Base-by-base conservation (phyloP, 176 grass and related monocot species). In the Pontederia paniculata region DNA sequence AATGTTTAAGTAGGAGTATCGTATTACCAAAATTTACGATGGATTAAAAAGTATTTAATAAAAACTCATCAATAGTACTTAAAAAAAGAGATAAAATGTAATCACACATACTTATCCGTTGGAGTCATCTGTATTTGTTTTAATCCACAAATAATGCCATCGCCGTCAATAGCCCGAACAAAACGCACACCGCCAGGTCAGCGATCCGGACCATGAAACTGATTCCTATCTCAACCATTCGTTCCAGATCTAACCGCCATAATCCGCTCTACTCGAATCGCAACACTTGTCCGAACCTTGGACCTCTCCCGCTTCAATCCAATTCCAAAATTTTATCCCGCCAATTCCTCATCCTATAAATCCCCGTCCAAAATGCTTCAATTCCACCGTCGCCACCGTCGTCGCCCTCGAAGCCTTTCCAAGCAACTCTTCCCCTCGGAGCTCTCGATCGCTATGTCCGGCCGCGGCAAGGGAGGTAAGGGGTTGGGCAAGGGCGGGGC, bases 401-500 rank as follows among this genome's bases (percentile, higher is more conserved):
- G n/a, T n/a, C n/a, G n/a, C n/a, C n/a, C n/a, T n/a, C n/a, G n/a
- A n/a, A n/a, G n/a, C n/a, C n/a, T n/a, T n/a, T 42, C 56, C 45
- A 48, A 48, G 0, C 45, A 14, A 9, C 18, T 9, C 10, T 0
- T 42, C 11, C 4, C 0, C 9, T 42, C 9, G 56, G 11, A 8
- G 1, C 21, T 10, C 5, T 17, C 28, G 23, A 25, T 9, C 56
- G 15, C 6, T 2, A 59, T 59, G 56, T 59, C 56, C 28, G 56
- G 56, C 28, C 56, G 56, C 8, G 56, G 56, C 8, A 59, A 59
- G 56, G 56, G 56, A 43, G 56, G 56, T n/a, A 60, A 60, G 57
- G 57, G 57, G 37, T 41, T 60, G 10, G 57, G 57, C 14, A 60
- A 60, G 57, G 57, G 57, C 15, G 57, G 57, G 2, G 57, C 57